Evolutionary conservation across 2,329 filamentous ascomycete species (phyloP).

Genomic region (Phialophora tarda): DNA sequence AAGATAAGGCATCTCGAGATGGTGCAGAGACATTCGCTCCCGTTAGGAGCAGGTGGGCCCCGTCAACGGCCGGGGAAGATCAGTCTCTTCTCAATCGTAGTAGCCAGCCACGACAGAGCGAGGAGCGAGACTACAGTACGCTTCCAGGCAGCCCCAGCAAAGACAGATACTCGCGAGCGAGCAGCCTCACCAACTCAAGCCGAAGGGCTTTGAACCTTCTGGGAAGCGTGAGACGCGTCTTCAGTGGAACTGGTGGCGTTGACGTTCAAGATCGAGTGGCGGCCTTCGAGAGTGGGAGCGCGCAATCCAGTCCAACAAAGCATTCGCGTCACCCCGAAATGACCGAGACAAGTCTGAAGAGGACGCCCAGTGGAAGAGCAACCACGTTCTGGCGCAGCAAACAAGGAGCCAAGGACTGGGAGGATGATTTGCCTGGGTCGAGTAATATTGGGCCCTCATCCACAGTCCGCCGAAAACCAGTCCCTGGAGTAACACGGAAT

Average conservation of each 20-base stretch:
- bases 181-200: constrained; percentile 63
- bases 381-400: constrained; percentile 56
- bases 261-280: constrained; percentile 42
- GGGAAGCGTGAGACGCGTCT: constrained; percentile 69
- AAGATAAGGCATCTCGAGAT: constrained; percentile 16
- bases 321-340: constrained; percentile 32
- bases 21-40: constrained; percentile 32
- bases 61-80: constrained; percentile 26
- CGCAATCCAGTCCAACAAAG: constrained; percentile 35
- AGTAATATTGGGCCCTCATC: constrained; percentile 43
- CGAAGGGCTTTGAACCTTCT: constrained; percentile 70
- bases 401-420: constrained; percentile 60
- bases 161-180: constrained; percentile 47
- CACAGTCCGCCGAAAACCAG: constrained; percentile 45
- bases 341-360: constrained; percentile 45
- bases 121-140: constrained; percentile 30
- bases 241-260: constrained; percentile 52
- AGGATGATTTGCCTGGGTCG: constrained; percentile 42
- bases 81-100: constrained; percentile 32
- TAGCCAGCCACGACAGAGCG: constrained; percentile 25
- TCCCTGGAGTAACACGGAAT: constrained; percentile 31
- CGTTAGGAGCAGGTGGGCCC: constrained; percentile 25
- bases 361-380: constrained; percentile 57
- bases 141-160: constrained; percentile 41
- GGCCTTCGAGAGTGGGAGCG: constrained; percentile 29